Conservation (phyloP, 108 stramenopile genomes). For the Fistulifera solaris region DNA sequence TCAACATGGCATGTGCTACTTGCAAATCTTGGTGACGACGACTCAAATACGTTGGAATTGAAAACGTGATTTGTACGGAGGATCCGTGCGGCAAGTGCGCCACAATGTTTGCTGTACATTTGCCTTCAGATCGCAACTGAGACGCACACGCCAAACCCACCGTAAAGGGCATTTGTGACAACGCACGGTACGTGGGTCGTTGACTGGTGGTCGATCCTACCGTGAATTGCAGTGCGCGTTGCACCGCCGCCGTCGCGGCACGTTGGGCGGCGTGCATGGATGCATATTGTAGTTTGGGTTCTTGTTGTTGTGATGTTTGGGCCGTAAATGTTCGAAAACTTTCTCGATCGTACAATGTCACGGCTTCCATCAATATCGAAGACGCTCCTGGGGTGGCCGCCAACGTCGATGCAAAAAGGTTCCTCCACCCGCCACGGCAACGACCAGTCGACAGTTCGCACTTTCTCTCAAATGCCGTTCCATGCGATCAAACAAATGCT, state of each 20-base stretch:
- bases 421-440: conserved; percentile 56
- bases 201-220: background rate
- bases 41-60: background rate
- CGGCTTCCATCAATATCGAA: conserved; percentile 45
- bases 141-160: conserved; percentile 65
- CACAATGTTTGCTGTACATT: conserved; percentile 32
- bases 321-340: conserved; percentile 51
- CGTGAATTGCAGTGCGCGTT: conserved; percentile 35
- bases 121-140: conserved; percentile 24
- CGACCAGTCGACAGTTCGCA: conserved; percentile 10
- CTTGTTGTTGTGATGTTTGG: background rate
- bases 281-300: conserved; percentile 24
- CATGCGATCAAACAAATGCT: too few relatives aligned
- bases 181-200: conserved; percentile 22
- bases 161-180: conserved; percentile 15
- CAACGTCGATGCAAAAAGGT: conserved; percentile 47
- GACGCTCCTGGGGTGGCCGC: conserved; percentile 68
- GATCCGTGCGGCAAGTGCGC: conserved; percentile 40
- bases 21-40: conserved; percentile 30
- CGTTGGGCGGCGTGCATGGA: conserved; percentile 40
- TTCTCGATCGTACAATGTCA: conserved; percentile 52
- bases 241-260: conserved; percentile 47
- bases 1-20: conserved; percentile 7
- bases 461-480: background rate
- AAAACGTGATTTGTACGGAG: background rate